Conservation (phyloP, 306 rosid species). For the Pyrus betulifolia region DNA sequence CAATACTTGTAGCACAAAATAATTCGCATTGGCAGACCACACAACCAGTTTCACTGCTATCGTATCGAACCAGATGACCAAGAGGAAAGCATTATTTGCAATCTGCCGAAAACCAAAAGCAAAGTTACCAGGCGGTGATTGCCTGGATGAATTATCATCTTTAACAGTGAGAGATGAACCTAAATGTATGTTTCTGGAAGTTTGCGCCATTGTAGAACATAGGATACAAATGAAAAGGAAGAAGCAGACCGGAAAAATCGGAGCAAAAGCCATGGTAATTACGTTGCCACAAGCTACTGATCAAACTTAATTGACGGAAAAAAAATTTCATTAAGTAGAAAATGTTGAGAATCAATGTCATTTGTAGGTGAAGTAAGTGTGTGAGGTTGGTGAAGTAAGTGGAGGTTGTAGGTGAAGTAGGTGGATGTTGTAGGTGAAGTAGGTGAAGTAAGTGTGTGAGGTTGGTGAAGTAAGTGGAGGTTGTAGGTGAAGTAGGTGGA, state of each 20-base stretch:
- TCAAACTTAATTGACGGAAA: no score
- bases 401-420: no score
- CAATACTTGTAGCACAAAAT: slow-evolving; percentile 9
- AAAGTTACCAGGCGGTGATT: slow-evolving; percentile 21
- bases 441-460: no score
- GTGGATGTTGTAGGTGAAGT: no score
- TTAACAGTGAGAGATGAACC: slow-evolving; percentile 9
- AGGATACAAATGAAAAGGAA: not conserved
- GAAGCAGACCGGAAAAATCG: not conserved
- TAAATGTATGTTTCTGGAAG: slow-evolving; percentile 6
- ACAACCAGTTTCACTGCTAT: slow-evolving; percentile 21
- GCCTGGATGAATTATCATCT: not conserved
- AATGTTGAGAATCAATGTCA: no score
- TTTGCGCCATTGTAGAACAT: slow-evolving; percentile 2
- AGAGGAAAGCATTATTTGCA: slow-evolving; percentile 11
- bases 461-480: no score
- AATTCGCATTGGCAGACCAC: slow-evolving; percentile 31
- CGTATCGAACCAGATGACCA: slow-evolving; percentile 40
- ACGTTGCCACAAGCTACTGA: no score
- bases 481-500: no score
- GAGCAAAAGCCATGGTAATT: not conserved
- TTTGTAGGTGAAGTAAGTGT: no score
- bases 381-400: no score
- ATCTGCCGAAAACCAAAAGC: not conserved
- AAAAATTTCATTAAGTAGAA: no score